Base-by-base conservation (phyloP, 371 early-diverging fungal species). In the Mucor lusitanicus region DNA sequence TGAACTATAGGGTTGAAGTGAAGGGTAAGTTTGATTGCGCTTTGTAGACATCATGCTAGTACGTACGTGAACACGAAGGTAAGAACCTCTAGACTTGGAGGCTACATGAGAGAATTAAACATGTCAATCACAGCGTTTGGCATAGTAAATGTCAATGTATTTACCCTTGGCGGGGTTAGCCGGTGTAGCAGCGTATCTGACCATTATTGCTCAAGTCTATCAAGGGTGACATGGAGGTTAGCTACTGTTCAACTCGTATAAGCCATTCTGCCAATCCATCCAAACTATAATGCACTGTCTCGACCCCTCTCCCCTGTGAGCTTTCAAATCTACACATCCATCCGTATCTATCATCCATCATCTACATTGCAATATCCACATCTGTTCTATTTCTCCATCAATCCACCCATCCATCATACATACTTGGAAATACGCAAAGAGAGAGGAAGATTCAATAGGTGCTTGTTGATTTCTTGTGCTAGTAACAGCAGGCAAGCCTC, bases 151-250 rank as follows among this genome's bases (percentile, higher is more conserved):
- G 50, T 62, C 61, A 4, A 12, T 25, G 23, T 63, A 54, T 74
- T 75, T 78, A 85, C 85, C 77, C 83, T 82, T 83, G 54, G 80
- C 72, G 65, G 77, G 71, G 68, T 83, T 81, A 71, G 78, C 79
- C 57, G 86, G 83, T 67, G 84, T 80, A 75, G 81, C 83, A 76
- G 86, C 84, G 79, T 85, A 85, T 82, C 81, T 82, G 70, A 83
- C 86, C 86, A 85, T 85, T 65, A 55, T 72, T 72, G 72, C 72
- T 72, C 72, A 72, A 72, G 63, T 70, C 69, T 69, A 61, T 62
- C 0, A 4, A 23, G 27, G 37, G 53, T 62, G 53, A 50, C 33
- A 33, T 19, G 19, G 1, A 35, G 30, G 23, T 25, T 21, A 48
- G 19, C 27, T 13, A 54, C 30, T 54, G 28, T 28, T 28, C 4